These are phyloP conservation scores for Hibiscus tridactylites DNA, from an alignment of 345 rosid genomes.

Conservation along the genomic window DNA sequence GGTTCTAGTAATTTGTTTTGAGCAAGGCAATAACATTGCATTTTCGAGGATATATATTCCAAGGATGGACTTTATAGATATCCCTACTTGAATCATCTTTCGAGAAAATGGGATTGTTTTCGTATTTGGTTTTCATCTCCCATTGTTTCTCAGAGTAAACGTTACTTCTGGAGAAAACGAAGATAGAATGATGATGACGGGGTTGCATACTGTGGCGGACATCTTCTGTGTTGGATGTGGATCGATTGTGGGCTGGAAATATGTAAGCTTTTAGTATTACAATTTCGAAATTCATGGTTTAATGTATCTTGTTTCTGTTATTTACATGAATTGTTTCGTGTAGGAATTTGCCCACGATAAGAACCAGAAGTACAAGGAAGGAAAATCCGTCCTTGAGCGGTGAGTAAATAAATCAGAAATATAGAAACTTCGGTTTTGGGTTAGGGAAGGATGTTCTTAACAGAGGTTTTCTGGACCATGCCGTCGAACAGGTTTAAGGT, in stretches of 20 bases:
- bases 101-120: conserved; percentile 7
- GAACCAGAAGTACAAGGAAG: conserved; percentile 96
- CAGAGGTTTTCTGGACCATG: conserved; percentile 13
- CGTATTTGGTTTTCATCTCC: conserved; percentile 5
- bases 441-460: not conserved
- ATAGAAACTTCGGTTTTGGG: not conserved
- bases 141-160: conserved; percentile 57
- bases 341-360: conserved; percentile 89
- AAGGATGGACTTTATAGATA: conserved; percentile 4
- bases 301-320: conserved; percentile 9
- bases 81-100: not conserved
- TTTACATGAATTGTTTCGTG: conserved; percentile 24
- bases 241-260: conserved; percentile 95
- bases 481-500: conserved; percentile 70
- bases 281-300: conserved; percentile 4
- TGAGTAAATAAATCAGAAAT: conserved; percentile 29
- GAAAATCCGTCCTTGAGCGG: conserved; percentile 93
- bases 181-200: conserved; percentile 83
- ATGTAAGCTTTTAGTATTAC: conserved; percentile 44
- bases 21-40: not conserved
- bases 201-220: conserved; percentile 85
- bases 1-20: not conserved
- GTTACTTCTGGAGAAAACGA: conserved; percentile 61
- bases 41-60: not conserved
- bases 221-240: conserved; percentile 95